These are phyloP conservation scores for Alternaria solani DNA, from an alignment of 2,329 filamentous ascomycete species.

Conservation along the genomic window DNA sequence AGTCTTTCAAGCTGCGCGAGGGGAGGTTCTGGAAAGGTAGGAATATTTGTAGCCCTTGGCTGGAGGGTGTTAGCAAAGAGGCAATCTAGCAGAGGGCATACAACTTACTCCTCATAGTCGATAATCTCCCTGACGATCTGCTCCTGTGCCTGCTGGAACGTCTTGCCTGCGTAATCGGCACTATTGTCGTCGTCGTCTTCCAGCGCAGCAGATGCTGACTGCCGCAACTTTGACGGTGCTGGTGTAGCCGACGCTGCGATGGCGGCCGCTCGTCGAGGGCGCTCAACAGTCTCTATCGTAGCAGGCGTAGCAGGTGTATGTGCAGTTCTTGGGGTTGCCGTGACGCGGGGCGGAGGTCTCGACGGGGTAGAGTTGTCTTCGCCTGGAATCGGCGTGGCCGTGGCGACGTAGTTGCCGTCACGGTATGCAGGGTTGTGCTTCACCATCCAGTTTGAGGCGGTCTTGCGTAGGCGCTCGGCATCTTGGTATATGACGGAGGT, in stretches of 20 bases:
- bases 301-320: conserved; percentile 20
- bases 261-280: conserved; percentile 45
- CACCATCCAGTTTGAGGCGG: conserved; percentile 86
- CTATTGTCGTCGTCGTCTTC: conserved; percentile 30
- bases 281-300: conserved; percentile 38
- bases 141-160: conserved; percentile 85
- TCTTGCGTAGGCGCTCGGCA: conserved; percentile 85
- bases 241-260: conserved; percentile 38
- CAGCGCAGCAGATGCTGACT: conserved; percentile 36
- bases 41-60: conserved; percentile 71
- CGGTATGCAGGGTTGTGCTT: conserved; percentile 86
- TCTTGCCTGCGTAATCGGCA: conserved; percentile 63
- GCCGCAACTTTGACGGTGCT: conserved; percentile 44
- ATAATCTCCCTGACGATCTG: conserved; percentile 81
- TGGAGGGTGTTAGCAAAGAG: conserved; percentile 23
- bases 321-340: conserved; percentile 35
- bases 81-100: background rate
- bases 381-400: conserved; percentile 76
- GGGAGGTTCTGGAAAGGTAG: conserved; percentile 82
- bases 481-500: conserved; percentile 78
- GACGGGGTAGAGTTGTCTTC: conserved; percentile 52
- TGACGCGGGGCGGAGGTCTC: conserved; percentile 39
- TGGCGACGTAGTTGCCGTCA: conserved; percentile 69
- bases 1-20: conserved; percentile 78
- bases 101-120: conserved; percentile 60